Evolutionary conservation across 768 basidiomycete genomes (phyloP).

Genomic region (Neoboletus brunneissimus): DNA sequence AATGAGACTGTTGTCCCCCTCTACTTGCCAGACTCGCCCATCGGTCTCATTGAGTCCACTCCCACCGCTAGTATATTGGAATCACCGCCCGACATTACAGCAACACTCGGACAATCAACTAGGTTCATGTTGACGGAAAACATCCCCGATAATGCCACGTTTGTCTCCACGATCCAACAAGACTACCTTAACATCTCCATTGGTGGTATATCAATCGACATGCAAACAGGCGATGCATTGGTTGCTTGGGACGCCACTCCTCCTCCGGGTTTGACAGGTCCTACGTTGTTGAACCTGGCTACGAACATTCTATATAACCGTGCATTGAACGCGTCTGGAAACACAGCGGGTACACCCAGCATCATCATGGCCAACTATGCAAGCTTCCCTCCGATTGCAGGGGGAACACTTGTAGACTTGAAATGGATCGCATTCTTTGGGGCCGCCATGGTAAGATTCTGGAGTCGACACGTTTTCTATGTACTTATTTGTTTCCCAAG

Average conservation of each 20-base stretch:
- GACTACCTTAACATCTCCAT: constrained; percentile 54
- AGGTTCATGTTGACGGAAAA: constrained; percentile 36
- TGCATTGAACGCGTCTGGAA: constrained; percentile 53
- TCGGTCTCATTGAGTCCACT: constrained; percentile 32
- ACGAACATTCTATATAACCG: constrained; percentile 65
- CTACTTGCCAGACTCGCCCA: constrained; percentile 51
- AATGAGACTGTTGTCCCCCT: constrained; percentile 43
- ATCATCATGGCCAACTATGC: constrained; percentile 59
- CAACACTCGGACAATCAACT: constrained; percentile 44
- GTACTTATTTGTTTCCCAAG: constrained; percentile 31
- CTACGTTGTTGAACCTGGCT: constrained; percentile 62
- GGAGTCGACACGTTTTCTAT: neutral
- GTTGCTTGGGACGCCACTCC: constrained; percentile 71
- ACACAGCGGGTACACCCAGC: constrained; percentile 37
- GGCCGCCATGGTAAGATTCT: constrained; percentile 56
- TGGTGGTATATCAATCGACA: constrained; percentile 68
- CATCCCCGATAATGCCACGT: constrained; percentile 56
- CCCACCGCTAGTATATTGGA: constrained; percentile 40
- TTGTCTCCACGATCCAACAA: constrained; percentile 50
- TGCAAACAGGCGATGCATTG: constrained; percentile 46
- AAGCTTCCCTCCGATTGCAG: constrained; percentile 53
- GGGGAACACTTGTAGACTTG: constrained; percentile 56
- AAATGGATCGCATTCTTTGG: constrained; percentile 78
- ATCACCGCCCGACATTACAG: constrained; percentile 53
- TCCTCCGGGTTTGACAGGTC: constrained; percentile 55